These are phyloP conservation scores for Cardiospermum halicacabum DNA, from an alignment of 345 rosid genomes.

Conservation along the genomic window DNA sequence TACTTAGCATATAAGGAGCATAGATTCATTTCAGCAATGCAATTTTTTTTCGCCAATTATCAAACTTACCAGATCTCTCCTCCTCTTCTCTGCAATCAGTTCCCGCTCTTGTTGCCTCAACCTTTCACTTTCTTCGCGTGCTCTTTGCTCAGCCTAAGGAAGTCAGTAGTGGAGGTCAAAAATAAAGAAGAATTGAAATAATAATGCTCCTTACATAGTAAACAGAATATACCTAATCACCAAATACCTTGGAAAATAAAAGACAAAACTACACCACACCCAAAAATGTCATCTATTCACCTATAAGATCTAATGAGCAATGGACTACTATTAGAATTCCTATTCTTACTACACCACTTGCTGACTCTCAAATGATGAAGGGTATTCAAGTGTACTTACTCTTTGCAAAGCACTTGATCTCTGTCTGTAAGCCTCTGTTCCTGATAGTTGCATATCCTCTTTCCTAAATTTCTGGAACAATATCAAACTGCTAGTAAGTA, in stretches of 20 bases:
- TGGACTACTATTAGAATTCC: background rate
- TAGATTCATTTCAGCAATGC: background rate
- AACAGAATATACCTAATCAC: background rate
- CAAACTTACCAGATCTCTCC: slow-evolving; percentile 85
- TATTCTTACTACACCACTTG: background rate
- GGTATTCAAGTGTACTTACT: slow-evolving; percentile 36
- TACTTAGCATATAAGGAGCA: background rate
- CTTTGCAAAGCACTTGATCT: slow-evolving; percentile 75
- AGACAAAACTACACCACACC: background rate
- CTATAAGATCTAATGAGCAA: background rate
- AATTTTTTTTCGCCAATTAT: background rate
- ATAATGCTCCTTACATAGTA: background rate
- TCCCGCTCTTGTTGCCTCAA: slow-evolving; percentile 91
- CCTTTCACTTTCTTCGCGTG: slow-evolving; percentile 89
- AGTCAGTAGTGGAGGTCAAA: background rate
- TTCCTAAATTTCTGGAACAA: slow-evolving; percentile 81
- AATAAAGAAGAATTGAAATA: background rate
- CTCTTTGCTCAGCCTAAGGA: slow-evolving; percentile 76
- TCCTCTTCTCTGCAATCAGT: slow-evolving; percentile 69
- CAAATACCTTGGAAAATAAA: background rate
- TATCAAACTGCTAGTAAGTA: slow-evolving; percentile 8
- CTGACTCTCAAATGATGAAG: background rate
- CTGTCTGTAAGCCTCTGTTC: slow-evolving; percentile 77
- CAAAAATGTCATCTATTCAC: background rate
- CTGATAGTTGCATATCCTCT: slow-evolving; percentile 82